Evolutionary conservation across 1,284 basidiomycete species (phyloP).

Genomic region (Malassezia vespertilionis): DNA sequence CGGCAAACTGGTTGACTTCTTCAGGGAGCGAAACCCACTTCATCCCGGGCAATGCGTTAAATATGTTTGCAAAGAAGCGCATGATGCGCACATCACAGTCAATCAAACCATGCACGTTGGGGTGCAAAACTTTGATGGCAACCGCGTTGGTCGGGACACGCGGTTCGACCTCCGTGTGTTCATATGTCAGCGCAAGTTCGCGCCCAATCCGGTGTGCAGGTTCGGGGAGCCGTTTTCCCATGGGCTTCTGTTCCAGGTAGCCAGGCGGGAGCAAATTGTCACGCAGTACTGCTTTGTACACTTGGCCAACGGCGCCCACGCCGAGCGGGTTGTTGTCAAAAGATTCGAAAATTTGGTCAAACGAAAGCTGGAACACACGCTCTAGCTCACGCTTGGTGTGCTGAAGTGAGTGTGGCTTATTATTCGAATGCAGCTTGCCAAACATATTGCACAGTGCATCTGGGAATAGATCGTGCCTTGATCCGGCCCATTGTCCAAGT

Average conservation of each 20-base stretch:
- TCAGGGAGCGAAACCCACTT: conserved; percentile 93
- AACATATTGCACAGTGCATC: conserved; percentile 76
- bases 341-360: conserved; percentile 81
- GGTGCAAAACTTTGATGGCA: conserved; percentile 92
- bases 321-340: conserved; percentile 82
- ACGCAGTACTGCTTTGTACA: conserved; percentile 73
- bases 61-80: conserved; percentile 72
- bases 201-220: conserved; percentile 15
- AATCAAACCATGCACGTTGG: conserved; percentile 62
- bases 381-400: conserved; percentile 79
- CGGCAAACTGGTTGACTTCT: conserved; percentile 84
- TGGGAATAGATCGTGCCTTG: conserved; percentile 86
- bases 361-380: conserved; percentile 59
- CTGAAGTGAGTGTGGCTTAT: conserved; percentile 66
- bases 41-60: conserved; percentile 79
- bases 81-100: conserved; percentile 83
- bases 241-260: conserved; percentile 40
- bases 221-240: conserved; percentile 20
- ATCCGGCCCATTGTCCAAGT: conserved; percentile 97
- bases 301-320: conserved; percentile 94
- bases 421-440: conserved; percentile 78
- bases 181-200: conserved; percentile 30
- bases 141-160: conserved; percentile 53
- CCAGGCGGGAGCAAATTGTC: conserved; percentile 61
- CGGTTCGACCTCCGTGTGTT: conserved; percentile 22